Evolutionary conservation across 78 protist species (phyloP).

Genomic region (Chrysochromulina tobinii): DNA sequence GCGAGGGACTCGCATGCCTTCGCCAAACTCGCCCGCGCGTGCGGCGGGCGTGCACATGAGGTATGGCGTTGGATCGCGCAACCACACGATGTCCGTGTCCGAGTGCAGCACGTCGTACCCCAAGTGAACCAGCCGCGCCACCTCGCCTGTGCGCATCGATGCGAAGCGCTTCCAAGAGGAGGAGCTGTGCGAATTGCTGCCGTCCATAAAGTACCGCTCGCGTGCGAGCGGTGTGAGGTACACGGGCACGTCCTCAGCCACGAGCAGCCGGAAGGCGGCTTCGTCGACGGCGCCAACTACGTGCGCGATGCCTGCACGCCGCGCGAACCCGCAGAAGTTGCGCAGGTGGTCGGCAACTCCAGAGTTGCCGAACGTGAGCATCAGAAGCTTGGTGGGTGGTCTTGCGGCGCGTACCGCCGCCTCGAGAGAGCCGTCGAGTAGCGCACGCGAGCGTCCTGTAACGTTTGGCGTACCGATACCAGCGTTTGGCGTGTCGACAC

Average conservation of each 20-base stretch:
- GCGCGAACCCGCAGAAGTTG: background rate
- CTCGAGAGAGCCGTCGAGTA: too few species aligned
- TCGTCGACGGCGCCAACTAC: background rate
- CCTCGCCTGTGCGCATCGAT: background rate
- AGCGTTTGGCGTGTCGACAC: too few species aligned
- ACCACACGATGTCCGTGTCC: background rate
- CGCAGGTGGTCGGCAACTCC: background rate
- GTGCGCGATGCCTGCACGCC: background rate
- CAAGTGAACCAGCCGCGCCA: background rate
- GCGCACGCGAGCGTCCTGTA: too few species aligned
- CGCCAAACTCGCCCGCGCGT: too few species aligned
- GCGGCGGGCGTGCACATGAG: background rate
- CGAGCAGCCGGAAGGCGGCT: background rate
- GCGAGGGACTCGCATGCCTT: too few species aligned
- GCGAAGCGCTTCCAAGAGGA: constrained; percentile 3
- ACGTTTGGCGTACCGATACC: too few species aligned
- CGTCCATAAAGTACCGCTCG: background rate
- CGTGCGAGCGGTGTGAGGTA: background rate
- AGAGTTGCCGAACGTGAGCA: background rate
- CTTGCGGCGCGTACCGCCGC: too few species aligned
- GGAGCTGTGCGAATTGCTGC: background rate
- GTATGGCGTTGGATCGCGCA: background rate
- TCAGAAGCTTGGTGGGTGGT: too few species aligned
- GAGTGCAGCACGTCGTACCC: background rate
- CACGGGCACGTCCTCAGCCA: background rate